Evolutionary conservation across 345 rosid genomes (phyloP), one percentile per base, ranked within the genome.

Genomic region (Durio zibethinus): DNA sequence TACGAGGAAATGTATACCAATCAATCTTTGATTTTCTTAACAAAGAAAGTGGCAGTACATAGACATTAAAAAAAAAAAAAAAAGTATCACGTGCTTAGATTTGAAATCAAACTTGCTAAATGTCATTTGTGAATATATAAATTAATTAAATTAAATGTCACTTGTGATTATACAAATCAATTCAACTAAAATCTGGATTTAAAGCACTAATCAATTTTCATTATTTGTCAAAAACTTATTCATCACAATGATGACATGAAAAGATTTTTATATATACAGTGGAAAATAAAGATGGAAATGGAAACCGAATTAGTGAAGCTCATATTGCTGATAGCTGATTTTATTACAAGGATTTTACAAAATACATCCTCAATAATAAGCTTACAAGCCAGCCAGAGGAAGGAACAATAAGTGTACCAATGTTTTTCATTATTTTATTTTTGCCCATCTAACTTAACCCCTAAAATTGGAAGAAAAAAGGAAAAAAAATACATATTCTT

Each of bases 341-440:
- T 72, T 75, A 70, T 74, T 80, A 70, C 68, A 79, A 23, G 78
- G 62, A 61, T 54, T 67, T 38, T 31, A 74, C 35, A 50, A 75
- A 70, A 78, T 4, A 54, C 62, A 75, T 72, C 78, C 57, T 61
- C 31, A 23, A 10, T 43, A 43, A 50, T 4, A 29, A 33, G 23
- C 72, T 47, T 74, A 65, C 27, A 52, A 71, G 56, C 78, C 67
- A 71, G 33, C 29, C 29, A 18, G 66, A 81, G 47, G 67, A 27
- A 56, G 73, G 35, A 2, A 40, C 83, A 71, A 27, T 47, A 72
- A 65, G 42, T 29, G 27, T 29, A 65, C 63, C 53, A 8, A 23
- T n/a, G 10, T 40, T 23, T 45, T 23, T 21, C n/a, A 23, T 79
- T 47, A 66, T 52, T 80, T 40, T 33, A 56, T 52, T 69, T 42